These are phyloP conservation scores for Phaeosphaeria sp. DNA, from an alignment of 2,329 filamentous ascomycete species.

Conservation along the genomic window DNA sequence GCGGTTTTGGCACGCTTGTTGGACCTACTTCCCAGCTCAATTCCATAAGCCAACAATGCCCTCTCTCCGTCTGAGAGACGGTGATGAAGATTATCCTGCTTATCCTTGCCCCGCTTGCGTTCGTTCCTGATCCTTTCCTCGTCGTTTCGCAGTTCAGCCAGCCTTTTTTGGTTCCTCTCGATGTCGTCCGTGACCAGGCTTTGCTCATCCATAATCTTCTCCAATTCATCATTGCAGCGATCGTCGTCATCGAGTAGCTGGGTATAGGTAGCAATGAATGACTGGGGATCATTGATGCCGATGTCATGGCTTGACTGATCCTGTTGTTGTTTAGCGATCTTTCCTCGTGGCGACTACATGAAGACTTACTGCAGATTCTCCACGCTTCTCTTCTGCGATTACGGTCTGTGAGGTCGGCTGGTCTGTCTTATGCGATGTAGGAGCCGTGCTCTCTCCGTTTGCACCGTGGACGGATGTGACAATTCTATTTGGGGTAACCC, in stretches of 20 bases:
- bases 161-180: neutral
- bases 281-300: neutral
- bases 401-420: too few relatives aligned
- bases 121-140: neutral
- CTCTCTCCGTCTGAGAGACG: neutral
- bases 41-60: neutral
- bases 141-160: neutral
- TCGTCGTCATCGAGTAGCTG: neutral
- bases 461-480: too few relatives aligned
- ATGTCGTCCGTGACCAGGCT: neutral
- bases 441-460: too few relatives aligned
- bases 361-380: too few relatives aligned
- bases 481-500: too few relatives aligned
- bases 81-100: neutral
- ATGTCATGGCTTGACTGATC: too few relatives aligned
- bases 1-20: neutral
- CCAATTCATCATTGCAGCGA: neutral
- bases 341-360: too few relatives aligned
- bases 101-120: neutral
- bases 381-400: too few relatives aligned
- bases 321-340: too few relatives aligned
- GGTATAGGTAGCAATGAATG: neutral
- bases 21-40: neutral
- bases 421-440: too few relatives aligned
- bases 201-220: neutral